phyloP scores from a whole-genome alignment of 768 basidiomycete species.

The Lactarius deliciosus region DNA sequence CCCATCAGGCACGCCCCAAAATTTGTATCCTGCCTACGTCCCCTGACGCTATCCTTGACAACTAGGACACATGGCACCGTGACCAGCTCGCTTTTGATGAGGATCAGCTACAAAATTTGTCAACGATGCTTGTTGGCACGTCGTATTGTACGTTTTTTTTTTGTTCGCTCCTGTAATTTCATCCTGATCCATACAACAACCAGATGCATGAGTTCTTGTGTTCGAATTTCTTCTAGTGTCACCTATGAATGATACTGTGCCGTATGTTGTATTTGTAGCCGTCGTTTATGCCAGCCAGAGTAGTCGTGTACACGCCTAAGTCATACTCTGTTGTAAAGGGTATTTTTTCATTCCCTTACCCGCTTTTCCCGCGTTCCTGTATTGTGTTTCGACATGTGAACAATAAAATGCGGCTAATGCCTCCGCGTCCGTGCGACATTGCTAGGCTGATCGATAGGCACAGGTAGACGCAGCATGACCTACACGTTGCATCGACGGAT shows the following conservation, averaged over 20 bases:
- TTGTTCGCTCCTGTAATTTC: slow-evolving; percentile 27
- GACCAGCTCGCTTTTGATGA: slow-evolving; percentile 86
- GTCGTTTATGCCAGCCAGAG: neutral
- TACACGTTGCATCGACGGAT: slow-evolving; percentile 22
- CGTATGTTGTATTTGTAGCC: neutral
- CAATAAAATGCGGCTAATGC: slow-evolving; percentile 11
- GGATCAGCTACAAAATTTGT: slow-evolving; percentile 83
- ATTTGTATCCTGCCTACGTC: neutral
- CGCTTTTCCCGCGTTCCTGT: slow-evolving; percentile 4
- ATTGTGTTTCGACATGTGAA: slow-evolving; percentile 7
- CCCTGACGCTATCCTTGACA: slow-evolving; percentile 3
- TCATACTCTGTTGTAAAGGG: slow-evolving; percentile 1
- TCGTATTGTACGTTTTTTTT: slow-evolving; percentile 66
- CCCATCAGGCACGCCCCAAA: slow-evolving; percentile 38
- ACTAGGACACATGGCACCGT: slow-evolving; percentile 87
- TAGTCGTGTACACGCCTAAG: neutral
- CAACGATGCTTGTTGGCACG: slow-evolving; percentile 86
- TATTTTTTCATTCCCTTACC: neutral
- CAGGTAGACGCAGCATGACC: slow-evolving; percentile 13
- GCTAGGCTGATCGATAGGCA: slow-evolving; percentile 24
- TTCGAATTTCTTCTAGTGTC: neutral
- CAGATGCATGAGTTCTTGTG: slow-evolving; percentile 31
- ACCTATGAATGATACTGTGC: neutral
- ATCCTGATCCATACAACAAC: slow-evolving; percentile 22
- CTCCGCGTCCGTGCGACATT: slow-evolving; percentile 10